These are phyloP conservation scores for Scytalidium sp. DNA, from an alignment of 2,329 filamentous ascomycete species.

Conservation along the genomic window DNA sequence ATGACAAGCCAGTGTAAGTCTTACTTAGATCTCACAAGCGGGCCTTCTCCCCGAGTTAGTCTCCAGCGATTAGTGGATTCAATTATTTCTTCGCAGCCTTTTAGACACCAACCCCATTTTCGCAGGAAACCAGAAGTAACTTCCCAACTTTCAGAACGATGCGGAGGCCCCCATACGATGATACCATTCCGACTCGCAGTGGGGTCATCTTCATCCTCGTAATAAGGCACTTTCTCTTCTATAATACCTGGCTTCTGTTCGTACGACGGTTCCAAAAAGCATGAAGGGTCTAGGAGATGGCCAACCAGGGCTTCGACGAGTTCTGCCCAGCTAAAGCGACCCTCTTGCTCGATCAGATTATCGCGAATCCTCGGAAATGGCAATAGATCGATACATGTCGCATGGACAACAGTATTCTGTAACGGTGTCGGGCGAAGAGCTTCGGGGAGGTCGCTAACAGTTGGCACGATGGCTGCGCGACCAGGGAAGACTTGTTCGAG, in stretches of 20 bases:
- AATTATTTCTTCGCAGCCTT: conserved; percentile 15
- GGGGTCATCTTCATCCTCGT: conserved; percentile 7
- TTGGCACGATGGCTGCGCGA: conserved; percentile 7
- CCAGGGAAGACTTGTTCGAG: conserved; percentile 10
- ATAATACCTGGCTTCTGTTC: not conserved
- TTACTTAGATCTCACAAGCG: too few species aligned
- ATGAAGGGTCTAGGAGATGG: conserved; percentile 2
- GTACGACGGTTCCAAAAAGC: not conserved
- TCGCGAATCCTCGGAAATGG: conserved; percentile 17
- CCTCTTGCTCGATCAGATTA: conserved; percentile 14
- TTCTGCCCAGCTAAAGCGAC: conserved; percentile 13
- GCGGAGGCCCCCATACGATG: conserved; percentile 17
- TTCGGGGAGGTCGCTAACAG: conserved; percentile 6
- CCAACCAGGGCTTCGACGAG: conserved; percentile 17
- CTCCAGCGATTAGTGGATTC: conserved; percentile 16
- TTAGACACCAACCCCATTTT: conserved; percentile 15
- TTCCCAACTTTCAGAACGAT: conserved; percentile 14
- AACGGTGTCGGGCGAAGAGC: conserved; percentile 12
- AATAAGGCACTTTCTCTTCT: not conserved
- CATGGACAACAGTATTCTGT: conserved; percentile 14
- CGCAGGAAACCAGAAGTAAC: conserved; percentile 13
- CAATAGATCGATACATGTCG: conserved; percentile 18
- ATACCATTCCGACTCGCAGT: conserved; percentile 12
- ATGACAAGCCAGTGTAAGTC: too few species aligned
- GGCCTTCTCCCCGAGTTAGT: conserved; percentile 5